Conservation (phyloP, 2,329 filamentous ascomycete species). For the Sporothrix variecibatus region DNA sequence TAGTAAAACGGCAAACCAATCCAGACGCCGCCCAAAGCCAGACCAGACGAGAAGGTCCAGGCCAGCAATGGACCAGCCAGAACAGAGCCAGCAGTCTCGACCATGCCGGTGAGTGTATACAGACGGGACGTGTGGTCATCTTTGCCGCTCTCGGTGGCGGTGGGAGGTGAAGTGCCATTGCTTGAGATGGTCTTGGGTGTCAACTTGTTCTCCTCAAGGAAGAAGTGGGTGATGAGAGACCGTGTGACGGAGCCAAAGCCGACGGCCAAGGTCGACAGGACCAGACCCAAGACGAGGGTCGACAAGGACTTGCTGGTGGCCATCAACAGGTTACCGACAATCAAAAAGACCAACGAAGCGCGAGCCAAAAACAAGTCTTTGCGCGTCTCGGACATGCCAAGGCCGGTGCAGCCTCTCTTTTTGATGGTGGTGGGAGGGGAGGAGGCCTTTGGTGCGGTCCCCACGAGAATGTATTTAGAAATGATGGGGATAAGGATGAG, state of each 20-base stretch:
- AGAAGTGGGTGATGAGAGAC: slow-evolving; percentile 32
- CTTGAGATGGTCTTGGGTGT: not conserved
- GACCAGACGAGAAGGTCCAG: slow-evolving; percentile 34
- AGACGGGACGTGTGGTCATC: slow-evolving; percentile 34
- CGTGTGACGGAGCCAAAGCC: slow-evolving; percentile 31
- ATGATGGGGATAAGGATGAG: slow-evolving; percentile 40
- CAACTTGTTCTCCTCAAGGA: not conserved
- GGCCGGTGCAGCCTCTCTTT: slow-evolving; percentile 32
- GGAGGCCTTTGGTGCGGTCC: not conserved
- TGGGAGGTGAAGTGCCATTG: too few species aligned
- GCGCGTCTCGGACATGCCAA: slow-evolving; percentile 31
- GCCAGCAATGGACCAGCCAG: slow-evolving; percentile 35
- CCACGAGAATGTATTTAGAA: not conserved
- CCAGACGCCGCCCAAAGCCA: slow-evolving; percentile 34
- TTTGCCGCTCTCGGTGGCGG: slow-evolving; percentile 17
- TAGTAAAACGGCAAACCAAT: slow-evolving; percentile 35
- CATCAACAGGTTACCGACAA: slow-evolving; percentile 33
- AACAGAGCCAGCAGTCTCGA: slow-evolving; percentile 34
- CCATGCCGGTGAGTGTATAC: slow-evolving; percentile 37
- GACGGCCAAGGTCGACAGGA: slow-evolving; percentile 17
- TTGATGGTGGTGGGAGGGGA: not conserved
- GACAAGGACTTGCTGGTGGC: slow-evolving; percentile 28
- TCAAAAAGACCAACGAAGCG: slow-evolving; percentile 31
- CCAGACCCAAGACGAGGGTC: slow-evolving; percentile 33
- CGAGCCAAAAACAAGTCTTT: slow-evolving; percentile 36